Evolutionary conservation across 1,284 basidiomycete species (phyloP), one percentile per base, ranked within the genome.

Genomic region (Austropuccinia psidii): DNA sequence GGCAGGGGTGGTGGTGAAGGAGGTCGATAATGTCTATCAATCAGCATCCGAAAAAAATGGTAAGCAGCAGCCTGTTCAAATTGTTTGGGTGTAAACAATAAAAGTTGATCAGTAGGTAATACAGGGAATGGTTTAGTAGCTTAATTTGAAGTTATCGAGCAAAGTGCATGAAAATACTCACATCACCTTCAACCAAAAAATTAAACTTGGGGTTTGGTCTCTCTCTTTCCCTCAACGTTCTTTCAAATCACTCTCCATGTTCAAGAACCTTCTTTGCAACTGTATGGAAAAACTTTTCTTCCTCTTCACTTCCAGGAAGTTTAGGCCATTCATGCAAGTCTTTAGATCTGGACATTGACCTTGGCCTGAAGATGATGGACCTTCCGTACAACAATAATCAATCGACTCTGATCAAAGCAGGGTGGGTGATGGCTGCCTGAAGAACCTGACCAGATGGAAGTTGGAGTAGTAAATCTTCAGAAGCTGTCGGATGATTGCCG

Each of bases 241-340:
- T 85, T 78, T 93, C 91, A 76, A 91, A 95, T 73, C 84, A 85
- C 5, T 83, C 81, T 13, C 90, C 94, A 78, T 94, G 90, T 0
- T 89, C 87, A 75, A 87, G 87, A 4, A 96, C 87, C 78, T 92
- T 89, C 4, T 85, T 85, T 27, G 91, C 93, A 5, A 97, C 91
- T 4, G 89, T 89, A 52, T 87, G 85, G 74, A 97, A 87, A 77
- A 95, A 91, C 21, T 86, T 85, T 75, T 90, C 88, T 21, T 77
- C 19, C 87, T 89, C 24, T 89, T 66, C 87, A 19, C n/a, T n/a
- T n/a, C n/a, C n/a, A n/a, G 90, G 86, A 19, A 88, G 86, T 35
- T 87, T 85, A 27, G 69, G 81, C 77, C 68, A 82, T 21, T 81
- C 79, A 77, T 76, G 79, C 75, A 39, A 80, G 80, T 74, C 75